A percentile compares a stretch with the other conserved stretches of the same genome.
Conservation (phyloP, 83 land plant species). For the Diphasiastrum complanatum region DNA sequence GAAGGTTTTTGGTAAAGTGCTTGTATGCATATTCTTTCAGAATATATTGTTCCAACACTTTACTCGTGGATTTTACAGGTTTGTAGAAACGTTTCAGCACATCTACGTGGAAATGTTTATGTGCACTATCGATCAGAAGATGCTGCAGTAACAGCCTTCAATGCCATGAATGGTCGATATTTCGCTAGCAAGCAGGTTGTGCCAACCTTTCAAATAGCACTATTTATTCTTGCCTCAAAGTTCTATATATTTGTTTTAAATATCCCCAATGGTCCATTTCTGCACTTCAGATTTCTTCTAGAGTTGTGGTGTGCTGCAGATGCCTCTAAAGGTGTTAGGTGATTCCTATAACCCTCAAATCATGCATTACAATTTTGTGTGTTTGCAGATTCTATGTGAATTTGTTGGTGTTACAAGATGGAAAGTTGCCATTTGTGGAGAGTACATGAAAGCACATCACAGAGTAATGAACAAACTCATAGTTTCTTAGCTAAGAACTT, state of each 20-base stretch:
- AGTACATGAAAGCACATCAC: slow-evolving; percentile 73
- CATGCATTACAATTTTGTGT: no score
- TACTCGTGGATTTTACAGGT: slow-evolving; percentile 76
- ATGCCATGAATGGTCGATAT: slow-evolving; percentile 77
- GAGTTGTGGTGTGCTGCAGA: no score
- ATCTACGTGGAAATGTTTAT: slow-evolving; percentile 96
- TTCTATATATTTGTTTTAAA: no score
- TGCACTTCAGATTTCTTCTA: no score
- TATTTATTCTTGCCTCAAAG: no score
- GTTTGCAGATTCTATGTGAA: slow-evolving; percentile 64
- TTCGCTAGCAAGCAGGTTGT: slow-evolving; percentile 97
- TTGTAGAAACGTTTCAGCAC: slow-evolving; percentile 77
- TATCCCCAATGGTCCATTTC: no score
- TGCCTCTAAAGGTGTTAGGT: no score
- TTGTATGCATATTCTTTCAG: no score
- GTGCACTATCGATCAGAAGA: slow-evolving; percentile 76
- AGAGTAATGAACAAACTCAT: slow-evolving; percentile 37
- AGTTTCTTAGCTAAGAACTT: background rate
- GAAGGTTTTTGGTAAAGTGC: no score
- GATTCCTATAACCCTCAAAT: no score
- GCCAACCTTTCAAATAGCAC: no score
- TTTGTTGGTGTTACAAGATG: slow-evolving; percentile 81
- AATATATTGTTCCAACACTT: no score
- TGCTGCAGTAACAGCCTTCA: slow-evolving; percentile 76
- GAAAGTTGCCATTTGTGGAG: slow-evolving; percentile 94